Conservation (phyloP, 192 early-diverging fungal species). For the Coemansia furcata region DNA sequence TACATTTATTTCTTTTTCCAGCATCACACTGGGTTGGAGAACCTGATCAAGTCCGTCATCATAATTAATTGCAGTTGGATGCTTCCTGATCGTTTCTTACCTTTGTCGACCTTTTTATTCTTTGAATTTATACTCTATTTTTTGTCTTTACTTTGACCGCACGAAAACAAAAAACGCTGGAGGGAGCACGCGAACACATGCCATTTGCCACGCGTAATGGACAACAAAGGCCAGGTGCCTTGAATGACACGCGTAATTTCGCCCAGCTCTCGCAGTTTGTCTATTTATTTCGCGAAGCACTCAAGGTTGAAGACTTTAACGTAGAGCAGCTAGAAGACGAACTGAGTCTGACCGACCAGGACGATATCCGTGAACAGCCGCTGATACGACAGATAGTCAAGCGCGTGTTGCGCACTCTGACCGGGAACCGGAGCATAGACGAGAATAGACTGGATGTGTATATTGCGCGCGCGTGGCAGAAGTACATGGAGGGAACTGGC, state of each 20-base stretch:
- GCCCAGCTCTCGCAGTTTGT: slow-evolving; percentile 36
- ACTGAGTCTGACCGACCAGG: slow-evolving; percentile 7
- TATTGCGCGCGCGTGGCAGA: slow-evolving; percentile 22
- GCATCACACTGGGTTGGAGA: too few species aligned
- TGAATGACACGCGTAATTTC: slow-evolving; percentile 32
- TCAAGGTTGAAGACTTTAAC: slow-evolving; percentile 16
- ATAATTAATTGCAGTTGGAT: neutral
- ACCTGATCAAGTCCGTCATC: neutral
- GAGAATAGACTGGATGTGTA: slow-evolving; percentile 12
- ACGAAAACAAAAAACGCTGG: neutral
- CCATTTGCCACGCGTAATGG: slow-evolving; percentile 14
- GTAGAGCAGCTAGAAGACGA: slow-evolving; percentile 24
- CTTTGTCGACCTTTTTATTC: neutral
- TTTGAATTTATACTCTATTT: neutral
- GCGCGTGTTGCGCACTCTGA: slow-evolving; percentile 13
- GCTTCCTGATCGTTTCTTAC: neutral
- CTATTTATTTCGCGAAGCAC: slow-evolving; percentile 16
- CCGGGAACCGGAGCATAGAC: slow-evolving; percentile 18
- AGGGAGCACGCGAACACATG: slow-evolving; percentile 11
- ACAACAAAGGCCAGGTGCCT: neutral
- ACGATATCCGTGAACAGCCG: neutral
- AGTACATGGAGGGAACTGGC: slow-evolving; percentile 9
- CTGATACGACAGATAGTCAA: slow-evolving; percentile 12
- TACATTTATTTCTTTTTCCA: neutral
- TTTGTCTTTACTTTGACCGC: neutral